Evolutionary conservation across 2,329 filamentous ascomycete genomes (phyloP).

Genomic region (Monilinia fructigena): DNA sequence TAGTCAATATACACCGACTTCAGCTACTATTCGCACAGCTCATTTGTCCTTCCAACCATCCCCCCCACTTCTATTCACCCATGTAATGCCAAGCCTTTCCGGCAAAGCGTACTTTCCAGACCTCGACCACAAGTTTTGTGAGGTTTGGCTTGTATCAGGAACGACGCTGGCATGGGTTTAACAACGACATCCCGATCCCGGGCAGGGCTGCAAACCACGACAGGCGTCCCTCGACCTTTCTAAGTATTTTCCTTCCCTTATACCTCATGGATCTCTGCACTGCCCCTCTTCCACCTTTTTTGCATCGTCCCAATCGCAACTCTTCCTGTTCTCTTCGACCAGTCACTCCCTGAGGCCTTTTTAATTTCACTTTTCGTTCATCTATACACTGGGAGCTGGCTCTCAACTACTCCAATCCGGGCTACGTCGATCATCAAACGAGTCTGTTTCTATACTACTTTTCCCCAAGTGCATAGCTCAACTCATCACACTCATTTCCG

Average conservation of each 20-base stretch:
- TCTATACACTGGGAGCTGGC: slow-evolving; percentile 56
- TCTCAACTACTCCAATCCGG: slow-evolving; percentile 50
- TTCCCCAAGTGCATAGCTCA: slow-evolving; percentile 41
- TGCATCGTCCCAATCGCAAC: slow-evolving; percentile 48
- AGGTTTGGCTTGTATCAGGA: slow-evolving; percentile 41
- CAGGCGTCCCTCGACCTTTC: slow-evolving; percentile 42
- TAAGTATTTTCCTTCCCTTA: slow-evolving; percentile 49
- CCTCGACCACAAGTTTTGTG: slow-evolving; percentile 37
- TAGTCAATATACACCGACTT: slow-evolving; percentile 13
- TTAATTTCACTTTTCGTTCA: slow-evolving; percentile 46
- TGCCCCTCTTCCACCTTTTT: slow-evolving; percentile 47
- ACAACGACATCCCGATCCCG: slow-evolving; percentile 38
- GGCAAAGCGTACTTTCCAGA: slow-evolving; percentile 34
- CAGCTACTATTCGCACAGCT: slow-evolving; percentile 23
- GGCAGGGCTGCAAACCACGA: slow-evolving; percentile 34
- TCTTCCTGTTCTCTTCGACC: slow-evolving; percentile 44
- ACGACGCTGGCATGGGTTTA: slow-evolving; percentile 35
- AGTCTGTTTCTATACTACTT: slow-evolving; percentile 44
- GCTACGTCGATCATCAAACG: slow-evolving; percentile 43
- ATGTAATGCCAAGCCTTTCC: slow-evolving; percentile 31
- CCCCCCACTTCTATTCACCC: slow-evolving; percentile 22
- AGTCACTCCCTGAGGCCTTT: slow-evolving; percentile 52
- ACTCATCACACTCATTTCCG: slow-evolving; percentile 46
- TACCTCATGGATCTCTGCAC: slow-evolving; percentile 51
- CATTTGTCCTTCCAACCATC: slow-evolving; percentile 9